These are phyloP conservation scores for Amylostereum chailletii DNA, from an alignment of 1,284 basidiomycete genomes.

Conservation along the genomic window DNA sequence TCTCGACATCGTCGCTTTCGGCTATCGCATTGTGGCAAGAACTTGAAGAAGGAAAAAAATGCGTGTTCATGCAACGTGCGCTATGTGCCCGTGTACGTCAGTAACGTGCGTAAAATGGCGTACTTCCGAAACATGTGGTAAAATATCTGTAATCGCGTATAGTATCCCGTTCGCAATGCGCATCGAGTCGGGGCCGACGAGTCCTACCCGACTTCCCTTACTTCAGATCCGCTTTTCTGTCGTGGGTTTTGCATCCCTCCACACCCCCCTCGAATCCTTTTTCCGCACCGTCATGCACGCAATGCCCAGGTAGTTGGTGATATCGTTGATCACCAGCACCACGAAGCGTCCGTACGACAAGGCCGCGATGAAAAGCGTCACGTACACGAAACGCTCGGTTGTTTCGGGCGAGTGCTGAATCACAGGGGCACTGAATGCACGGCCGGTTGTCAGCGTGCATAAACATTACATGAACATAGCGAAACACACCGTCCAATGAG, in stretches of 20 bases:
- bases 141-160: no score
- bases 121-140: no score
- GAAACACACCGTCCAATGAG: constrained; percentile 58
- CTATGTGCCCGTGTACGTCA: no score
- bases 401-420: constrained; percentile 57
- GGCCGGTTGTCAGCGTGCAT: background rate
- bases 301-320: constrained; percentile 82
- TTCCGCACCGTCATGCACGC: constrained; percentile 87
- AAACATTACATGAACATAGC: constrained; percentile 6
- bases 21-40: background rate
- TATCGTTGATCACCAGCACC: constrained; percentile 74
- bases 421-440: constrained; percentile 43
- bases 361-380: constrained; percentile 59
- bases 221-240: constrained; percentile 14
- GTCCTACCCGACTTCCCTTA: no score
- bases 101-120: no score
- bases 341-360: constrained; percentile 76
- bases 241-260: constrained; percentile 39
- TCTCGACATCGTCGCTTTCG: background rate
- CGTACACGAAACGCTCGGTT: constrained; percentile 61
- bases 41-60: background rate
- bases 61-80: no score
- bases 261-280: constrained; percentile 66
- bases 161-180: no score
- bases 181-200: no score